A percentile compares a stretch with the other conserved stretches of the same genome.
Evolutionary conservation across 73 alveolate species (phyloP).

Genomic region (Paramecium sexaurelia): DNA sequence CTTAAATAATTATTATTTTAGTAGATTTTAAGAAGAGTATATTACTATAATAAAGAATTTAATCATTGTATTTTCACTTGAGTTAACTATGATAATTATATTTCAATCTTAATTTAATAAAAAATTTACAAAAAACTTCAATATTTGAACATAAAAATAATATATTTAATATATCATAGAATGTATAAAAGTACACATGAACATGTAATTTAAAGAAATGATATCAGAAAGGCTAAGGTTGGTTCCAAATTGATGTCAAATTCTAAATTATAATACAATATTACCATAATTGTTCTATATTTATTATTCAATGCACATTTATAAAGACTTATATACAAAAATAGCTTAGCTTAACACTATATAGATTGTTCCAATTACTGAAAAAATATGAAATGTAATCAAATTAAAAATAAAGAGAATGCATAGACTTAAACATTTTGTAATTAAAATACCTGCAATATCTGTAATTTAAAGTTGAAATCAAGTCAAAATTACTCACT

Average conservation of each 20-base stretch:
- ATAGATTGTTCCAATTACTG: neutral
- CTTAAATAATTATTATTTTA: no score
- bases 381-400: neutral
- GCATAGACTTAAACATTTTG: neutral
- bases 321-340: slow-evolving; percentile 4
- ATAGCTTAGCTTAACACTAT: neutral
- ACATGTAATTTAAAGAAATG: neutral
- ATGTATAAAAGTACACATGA: neutral
- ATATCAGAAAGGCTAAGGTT: neutral
- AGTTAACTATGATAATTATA: no score
- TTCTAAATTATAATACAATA: neutral
- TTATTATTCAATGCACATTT: neutral
- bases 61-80: no score
- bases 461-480: slow-evolving; percentile 33
- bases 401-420: neutral
- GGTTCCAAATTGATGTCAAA: neutral
- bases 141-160: neutral
- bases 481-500: slow-evolving; percentile 6
- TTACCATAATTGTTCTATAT: neutral
- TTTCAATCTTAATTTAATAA: no score
- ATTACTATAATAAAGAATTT: no score
- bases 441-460: neutral
- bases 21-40: no score
- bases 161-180: neutral
- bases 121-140: no score